Conservation (phyloP, 352 stramenopile genomes). For the Nothophytophthora sp. region DNA sequence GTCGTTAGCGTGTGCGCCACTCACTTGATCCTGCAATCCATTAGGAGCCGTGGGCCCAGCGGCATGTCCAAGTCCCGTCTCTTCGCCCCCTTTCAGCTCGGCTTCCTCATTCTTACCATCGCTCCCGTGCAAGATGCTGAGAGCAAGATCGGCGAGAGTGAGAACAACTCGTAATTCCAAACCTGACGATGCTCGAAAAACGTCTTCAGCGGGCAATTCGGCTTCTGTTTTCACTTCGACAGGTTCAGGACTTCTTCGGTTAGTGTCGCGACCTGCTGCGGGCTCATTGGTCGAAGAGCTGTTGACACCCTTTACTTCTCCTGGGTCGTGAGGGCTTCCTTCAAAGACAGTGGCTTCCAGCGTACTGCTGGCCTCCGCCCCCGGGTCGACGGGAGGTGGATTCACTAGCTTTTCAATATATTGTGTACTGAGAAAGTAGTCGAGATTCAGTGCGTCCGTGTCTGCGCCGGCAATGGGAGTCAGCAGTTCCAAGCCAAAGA, state of each 20-base stretch:
- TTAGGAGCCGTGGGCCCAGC: neutral
- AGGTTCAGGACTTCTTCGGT: too few relatives aligned
- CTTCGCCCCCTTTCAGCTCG: neutral
- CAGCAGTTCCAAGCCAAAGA: slow-evolving; percentile 43
- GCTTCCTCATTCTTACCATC: slow-evolving; percentile 16
- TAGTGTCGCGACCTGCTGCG: too few relatives aligned
- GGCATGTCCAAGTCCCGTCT: too few relatives aligned
- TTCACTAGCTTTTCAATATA: slow-evolving; percentile 46
- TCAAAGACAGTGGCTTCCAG: neutral
- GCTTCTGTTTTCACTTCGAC: slow-evolving; percentile 1
- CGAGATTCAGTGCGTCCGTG: slow-evolving; percentile 39
- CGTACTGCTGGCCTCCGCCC: neutral
- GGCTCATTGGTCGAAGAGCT: too few relatives aligned
- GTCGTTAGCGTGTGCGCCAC: neutral
- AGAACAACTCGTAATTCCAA: slow-evolving; percentile 25
- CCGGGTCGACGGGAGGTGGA: neutral
- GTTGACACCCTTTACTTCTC: too few relatives aligned
- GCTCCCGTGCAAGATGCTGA: slow-evolving; percentile 31
- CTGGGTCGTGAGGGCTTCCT: too few relatives aligned
- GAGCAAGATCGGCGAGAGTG: slow-evolving; percentile 23
- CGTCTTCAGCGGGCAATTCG: slow-evolving; percentile 3
- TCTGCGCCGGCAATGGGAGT: neutral
- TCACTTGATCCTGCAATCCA: slow-evolving; percentile 1
- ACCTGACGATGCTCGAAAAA: slow-evolving; percentile 18
- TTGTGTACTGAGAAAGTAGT: slow-evolving; percentile 51